Evolutionary conservation across 352 stramenopile genomes (phyloP).

Genomic region (Phytophthora aleatoria): DNA sequence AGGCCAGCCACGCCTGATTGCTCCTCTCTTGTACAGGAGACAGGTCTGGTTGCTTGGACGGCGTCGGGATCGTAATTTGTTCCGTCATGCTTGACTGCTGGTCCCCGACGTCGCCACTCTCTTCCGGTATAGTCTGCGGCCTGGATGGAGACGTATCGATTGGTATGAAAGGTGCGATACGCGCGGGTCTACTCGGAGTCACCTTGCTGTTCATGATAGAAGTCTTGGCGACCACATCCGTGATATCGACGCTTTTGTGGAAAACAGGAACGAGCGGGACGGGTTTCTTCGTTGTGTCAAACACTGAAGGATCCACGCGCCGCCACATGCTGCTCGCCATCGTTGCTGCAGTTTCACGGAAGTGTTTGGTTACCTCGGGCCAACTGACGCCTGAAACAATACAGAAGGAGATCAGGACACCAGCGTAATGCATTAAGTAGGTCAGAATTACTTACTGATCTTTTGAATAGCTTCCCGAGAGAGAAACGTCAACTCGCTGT

Average conservation of each 20-base stretch:
- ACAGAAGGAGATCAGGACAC: not conserved
- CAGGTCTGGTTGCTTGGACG: not conserved
- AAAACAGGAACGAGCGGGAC: conserved; percentile 6
- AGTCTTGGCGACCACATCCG: conserved; percentile 42
- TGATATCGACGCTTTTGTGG: conserved; percentile 27
- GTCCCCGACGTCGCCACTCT: conserved; percentile 14
- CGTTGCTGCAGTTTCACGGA: conserved; percentile 47
- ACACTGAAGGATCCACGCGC: conserved; percentile 32
- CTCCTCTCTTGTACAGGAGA: conserved; percentile 14
- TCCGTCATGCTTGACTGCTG: conserved; percentile 5
- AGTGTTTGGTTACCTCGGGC: conserved; percentile 76
- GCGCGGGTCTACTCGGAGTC: conserved; percentile 13
- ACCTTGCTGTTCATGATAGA: conserved; percentile 30
- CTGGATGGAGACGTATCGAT: conserved; percentile 12
- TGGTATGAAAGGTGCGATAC: conserved; percentile 28
- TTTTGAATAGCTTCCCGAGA: conserved; percentile 74
- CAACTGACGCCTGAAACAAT: conserved; percentile 56
- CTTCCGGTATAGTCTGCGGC: conserved; percentile 27
- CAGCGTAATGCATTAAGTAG: not conserved
- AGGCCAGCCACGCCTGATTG: conserved; percentile 30
- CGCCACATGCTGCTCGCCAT: conserved; percentile 54
- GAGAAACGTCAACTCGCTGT: conserved; percentile 81
- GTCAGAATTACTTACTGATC: conserved; percentile 55
- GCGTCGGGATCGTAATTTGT: not conserved
- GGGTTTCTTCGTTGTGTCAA: conserved; percentile 6